Evolutionary conservation across 345 rosid genomes (phyloP), one percentile per base, ranked within the genome.

Genomic region (Viola odorata): DNA sequence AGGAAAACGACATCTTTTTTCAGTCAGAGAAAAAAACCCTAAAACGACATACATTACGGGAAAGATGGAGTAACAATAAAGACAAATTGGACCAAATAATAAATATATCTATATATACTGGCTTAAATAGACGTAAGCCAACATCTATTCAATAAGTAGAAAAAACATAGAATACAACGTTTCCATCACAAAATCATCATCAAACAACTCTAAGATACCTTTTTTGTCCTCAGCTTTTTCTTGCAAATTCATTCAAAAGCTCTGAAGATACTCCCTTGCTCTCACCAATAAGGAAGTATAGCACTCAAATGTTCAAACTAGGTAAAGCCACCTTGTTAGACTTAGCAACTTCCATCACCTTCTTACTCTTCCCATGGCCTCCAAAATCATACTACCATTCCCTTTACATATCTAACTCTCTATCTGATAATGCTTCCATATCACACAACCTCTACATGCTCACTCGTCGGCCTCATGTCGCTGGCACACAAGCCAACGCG

Each of bases 381-480:
- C 81, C 87, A 16, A 81, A 83, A 67, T 67, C 85, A 6, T 71
- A 71, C 70, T 81, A 81, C 40, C 91, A 82, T 65, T 41, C 75
- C 8, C 87, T 82, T 60, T 87, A 57, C 73, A 17, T 84, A 68
- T 85, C 96, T 50, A 2, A 60, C 58, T 64, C 85, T 63, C 71
- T 85, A n/a, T 68, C 90, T 36, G 82, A 84, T 65, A 89, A 87
- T 64, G 79, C 73, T 60, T 84, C 96, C 10, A 23, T 81, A 40
- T 68, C 97, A 6, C 68, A 75, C 59, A 71, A 91, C 72, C 91
- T 88, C 78, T 65, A 67, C 48, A 67, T 71, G 71, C 96, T 91
- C 79, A 88, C 94, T 63, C 89, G 79, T 69, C 83, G 83, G 36
- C 96, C 97, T 2, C 96, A 88, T 41, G 82, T 80, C 3, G 94